These are phyloP conservation scores for Neurospora tetraspora DNA, from an alignment of 495 filamentous ascomycete species.

Conservation along the genomic window DNA sequence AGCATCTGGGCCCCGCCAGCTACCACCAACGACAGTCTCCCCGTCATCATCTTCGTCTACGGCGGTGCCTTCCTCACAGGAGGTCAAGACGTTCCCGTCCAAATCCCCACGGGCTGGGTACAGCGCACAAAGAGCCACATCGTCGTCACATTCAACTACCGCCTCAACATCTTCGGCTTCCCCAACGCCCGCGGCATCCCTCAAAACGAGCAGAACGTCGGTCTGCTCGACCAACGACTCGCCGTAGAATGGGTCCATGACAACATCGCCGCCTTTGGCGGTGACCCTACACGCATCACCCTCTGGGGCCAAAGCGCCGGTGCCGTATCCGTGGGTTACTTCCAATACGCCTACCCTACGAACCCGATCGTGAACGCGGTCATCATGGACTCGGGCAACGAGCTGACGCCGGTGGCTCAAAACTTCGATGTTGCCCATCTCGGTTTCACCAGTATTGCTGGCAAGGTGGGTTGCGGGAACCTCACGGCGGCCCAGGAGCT, in stretches of 20 bases:
- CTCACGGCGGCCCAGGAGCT: constrained; percentile 24
- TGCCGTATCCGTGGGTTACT: constrained; percentile 40
- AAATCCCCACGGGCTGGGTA: constrained; percentile 26
- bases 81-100: constrained; percentile 14
- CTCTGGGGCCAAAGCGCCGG: constrained; percentile 49
- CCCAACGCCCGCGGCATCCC: constrained; percentile 30
- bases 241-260: constrained; percentile 47
- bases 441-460: constrained; percentile 29
- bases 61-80: constrained; percentile 21
- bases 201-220: constrained; percentile 41
- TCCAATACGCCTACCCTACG: constrained; percentile 36
- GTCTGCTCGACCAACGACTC: constrained; percentile 52
- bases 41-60: constrained; percentile 25
- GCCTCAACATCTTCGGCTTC: constrained; percentile 55
- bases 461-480: constrained; percentile 28
- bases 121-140: constrained; percentile 43
- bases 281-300: constrained; percentile 42
- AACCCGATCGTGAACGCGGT: constrained; percentile 38
- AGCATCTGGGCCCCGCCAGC: constrained; percentile 35
- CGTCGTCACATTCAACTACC: constrained; percentile 56
- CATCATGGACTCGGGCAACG: constrained; percentile 46
- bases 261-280: constrained; percentile 52
- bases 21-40: constrained; percentile 10
- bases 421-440: constrained; percentile 17
- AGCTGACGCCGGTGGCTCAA: constrained; percentile 28